Percentiles rank a stretch among this genome's conserved stretches.
Conservation (phyloP, 192 early-diverging fungal species). For the Entomortierella beljakovae region DNA sequence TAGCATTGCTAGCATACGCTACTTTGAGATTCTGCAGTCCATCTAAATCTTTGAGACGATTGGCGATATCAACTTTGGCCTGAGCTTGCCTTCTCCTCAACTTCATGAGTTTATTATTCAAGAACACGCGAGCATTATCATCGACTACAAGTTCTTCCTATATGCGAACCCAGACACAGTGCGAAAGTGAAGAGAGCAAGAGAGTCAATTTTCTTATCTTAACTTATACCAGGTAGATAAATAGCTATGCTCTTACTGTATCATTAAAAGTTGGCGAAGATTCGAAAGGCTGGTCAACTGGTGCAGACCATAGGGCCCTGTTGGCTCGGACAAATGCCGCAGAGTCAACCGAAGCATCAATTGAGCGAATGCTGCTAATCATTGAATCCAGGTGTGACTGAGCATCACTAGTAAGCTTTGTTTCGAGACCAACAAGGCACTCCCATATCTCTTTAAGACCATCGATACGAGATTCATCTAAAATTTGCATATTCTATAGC, state of each 20-base stretch:
- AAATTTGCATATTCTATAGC: slow-evolving; percentile 68
- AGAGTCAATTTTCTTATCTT: background rate
- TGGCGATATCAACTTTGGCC: slow-evolving; percentile 61
- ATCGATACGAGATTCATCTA: slow-evolving; percentile 64
- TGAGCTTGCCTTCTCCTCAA: slow-evolving; percentile 61
- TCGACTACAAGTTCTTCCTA: slow-evolving; percentile 65
- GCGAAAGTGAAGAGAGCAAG: background rate
- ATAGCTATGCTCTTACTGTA: slow-evolving; percentile 29
- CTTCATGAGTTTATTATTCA: slow-evolving; percentile 76
- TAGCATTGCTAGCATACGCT: slow-evolving; percentile 60
- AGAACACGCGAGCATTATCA: slow-evolving; percentile 68
- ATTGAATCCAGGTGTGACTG: slow-evolving; percentile 47
- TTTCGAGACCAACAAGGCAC: slow-evolving; percentile 61
- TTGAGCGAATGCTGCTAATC: slow-evolving; percentile 41
- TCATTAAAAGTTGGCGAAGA: slow-evolving; percentile 44
- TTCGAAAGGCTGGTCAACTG: slow-evolving; percentile 48
- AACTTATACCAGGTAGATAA: background rate
- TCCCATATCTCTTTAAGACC: slow-evolving; percentile 67
- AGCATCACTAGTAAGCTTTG: slow-evolving; percentile 46
- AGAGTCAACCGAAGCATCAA: slow-evolving; percentile 67
- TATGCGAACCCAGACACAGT: background rate
- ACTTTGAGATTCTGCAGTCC: slow-evolving; percentile 61
- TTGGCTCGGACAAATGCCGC: slow-evolving; percentile 60
- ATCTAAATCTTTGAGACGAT: slow-evolving; percentile 62
- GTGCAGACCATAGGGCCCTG: slow-evolving; percentile 32